phyloP scores from a whole-genome alignment of 2,329 filamentous ascomycete genomes.

The Aspergillus viridinutans region DNA sequence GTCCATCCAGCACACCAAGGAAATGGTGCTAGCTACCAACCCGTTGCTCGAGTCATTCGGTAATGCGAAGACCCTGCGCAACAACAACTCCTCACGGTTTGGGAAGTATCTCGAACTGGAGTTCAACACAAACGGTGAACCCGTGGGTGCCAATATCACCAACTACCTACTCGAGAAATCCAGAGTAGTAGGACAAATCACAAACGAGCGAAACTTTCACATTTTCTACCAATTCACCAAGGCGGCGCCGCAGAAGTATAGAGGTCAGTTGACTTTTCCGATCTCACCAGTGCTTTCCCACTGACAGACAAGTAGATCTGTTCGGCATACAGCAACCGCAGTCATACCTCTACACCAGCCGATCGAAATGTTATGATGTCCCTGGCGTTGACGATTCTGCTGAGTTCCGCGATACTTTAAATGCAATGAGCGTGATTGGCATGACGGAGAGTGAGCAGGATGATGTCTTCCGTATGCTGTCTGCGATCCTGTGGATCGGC shows the following conservation, averaged over 20 bases:
- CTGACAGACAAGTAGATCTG: slow-evolving; percentile 49
- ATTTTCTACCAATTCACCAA: slow-evolving; percentile 99
- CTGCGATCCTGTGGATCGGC: slow-evolving; percentile 87
- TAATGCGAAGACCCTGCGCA: slow-evolving; percentile 94
- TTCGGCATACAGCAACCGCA: slow-evolving; percentile 90
- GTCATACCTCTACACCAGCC: slow-evolving; percentile 89
- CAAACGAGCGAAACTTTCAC: slow-evolving; percentile 95
- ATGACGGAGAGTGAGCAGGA: slow-evolving; percentile 85
- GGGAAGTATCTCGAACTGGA: slow-evolving; percentile 97
- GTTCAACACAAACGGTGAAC: slow-evolving; percentile 88
- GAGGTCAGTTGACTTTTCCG: slow-evolving; percentile 43
- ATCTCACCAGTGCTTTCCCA: slow-evolving; percentile 1
- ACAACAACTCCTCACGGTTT: slow-evolving; percentile 98
- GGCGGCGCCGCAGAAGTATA: slow-evolving; percentile 79
- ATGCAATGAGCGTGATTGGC: slow-evolving; percentile 94
- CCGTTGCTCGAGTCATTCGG: slow-evolving; percentile 95
- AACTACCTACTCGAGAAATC: slow-evolving; percentile 97
- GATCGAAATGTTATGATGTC: slow-evolving; percentile 91
- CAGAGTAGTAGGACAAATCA: slow-evolving; percentile 89
- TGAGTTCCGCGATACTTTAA: slow-evolving; percentile 83
- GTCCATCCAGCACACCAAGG: slow-evolving; percentile 94
- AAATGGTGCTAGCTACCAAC: slow-evolving; percentile 99
- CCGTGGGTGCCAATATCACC: slow-evolving; percentile 93
- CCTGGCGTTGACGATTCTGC: slow-evolving; percentile 87
- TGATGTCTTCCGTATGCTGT: slow-evolving; percentile 91